Conservation (phyloP, 805 yeast species). For the Jamesozyma jinghongensis region DNA sequence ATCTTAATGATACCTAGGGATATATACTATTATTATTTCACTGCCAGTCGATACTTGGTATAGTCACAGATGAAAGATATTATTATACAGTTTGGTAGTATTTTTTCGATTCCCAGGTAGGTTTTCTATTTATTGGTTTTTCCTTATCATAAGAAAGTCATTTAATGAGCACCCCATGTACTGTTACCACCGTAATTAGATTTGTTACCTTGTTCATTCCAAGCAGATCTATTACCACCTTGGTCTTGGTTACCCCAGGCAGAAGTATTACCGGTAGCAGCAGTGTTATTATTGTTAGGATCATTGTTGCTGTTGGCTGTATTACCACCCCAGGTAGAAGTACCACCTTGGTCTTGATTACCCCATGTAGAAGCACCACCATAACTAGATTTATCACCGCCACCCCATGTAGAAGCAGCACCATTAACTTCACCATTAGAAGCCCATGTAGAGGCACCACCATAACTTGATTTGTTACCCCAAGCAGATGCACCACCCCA, state of each 20-base stretch:
- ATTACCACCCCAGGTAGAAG: constrained; percentile 34
- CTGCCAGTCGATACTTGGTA: too few relatives aligned
- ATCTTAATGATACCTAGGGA: too few relatives aligned
- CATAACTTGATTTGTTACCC: constrained; percentile 34
- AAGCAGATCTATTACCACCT: constrained; percentile 30
- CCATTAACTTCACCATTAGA: constrained; percentile 35
- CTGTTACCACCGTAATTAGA: constrained; percentile 25
- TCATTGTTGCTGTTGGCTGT: constrained; percentile 31
- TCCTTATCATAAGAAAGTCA: background rate
- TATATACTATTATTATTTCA: too few relatives aligned
- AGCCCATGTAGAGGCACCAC: constrained; percentile 43
- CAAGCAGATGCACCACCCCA: constrained; percentile 34
- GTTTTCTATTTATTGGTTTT: too few relatives aligned
- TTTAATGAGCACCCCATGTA: constrained; percentile 27
- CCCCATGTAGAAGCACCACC: constrained; percentile 40
- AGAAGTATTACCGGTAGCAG: constrained; percentile 33
- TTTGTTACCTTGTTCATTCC: constrained; percentile 29
- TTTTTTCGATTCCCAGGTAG: too few relatives aligned
- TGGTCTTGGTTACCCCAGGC: constrained; percentile 29
- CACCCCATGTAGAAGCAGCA: constrained; percentile 39
- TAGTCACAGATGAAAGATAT: too few relatives aligned
- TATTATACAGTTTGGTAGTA: too few relatives aligned
- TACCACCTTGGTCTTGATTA: constrained; percentile 32
- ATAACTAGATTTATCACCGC: constrained; percentile 31
- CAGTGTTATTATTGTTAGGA: constrained; percentile 23